Evolutionary conservation across 2,329 filamentous ascomycete genomes (phyloP), one percentile per base, ranked within the genome.

Genomic region (Cryphonectria carpinicola): DNA sequence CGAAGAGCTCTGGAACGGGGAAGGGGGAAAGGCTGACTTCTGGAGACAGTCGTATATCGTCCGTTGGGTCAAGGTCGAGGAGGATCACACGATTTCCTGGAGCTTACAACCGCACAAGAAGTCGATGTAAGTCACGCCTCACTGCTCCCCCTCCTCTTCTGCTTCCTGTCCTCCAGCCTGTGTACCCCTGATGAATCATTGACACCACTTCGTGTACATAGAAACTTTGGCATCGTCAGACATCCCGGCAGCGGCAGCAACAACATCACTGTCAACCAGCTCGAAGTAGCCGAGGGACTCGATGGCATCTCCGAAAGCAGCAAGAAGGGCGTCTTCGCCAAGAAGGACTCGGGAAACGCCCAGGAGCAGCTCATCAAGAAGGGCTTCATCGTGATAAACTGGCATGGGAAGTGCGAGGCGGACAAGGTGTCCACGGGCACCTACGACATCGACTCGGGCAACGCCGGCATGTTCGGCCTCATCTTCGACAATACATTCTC

Each of bases 401-500:
- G 96, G 96, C 86, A 92, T 75, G 96, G 96, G 56, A 97, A 95
- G 85, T 98, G 94, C 80, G 95, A 98, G 82, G 95, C 96, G 52
- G 95, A 98, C 83, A 95, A 96, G 83, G 94, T 98, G 66, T 93
- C 93, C 28, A 94, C 95, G 80, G 96, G 95, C 43, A 96, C 91
- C 28, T 93, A 94, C 79, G 92, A 97, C 78, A 93, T 98, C 35
- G 84, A 84, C 0, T 77, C 84, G 10, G 90, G 89, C 46, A 90
- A 96, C 74, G 93, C 91, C 35, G 96, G 96, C 78, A 98, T 97
- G 89, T 99, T 97, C 79, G 96, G 95, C 70, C 85, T 99, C 72
- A 94, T 98, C 43, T 97, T 99, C 78, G 96, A 99, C 87, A 99
- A 99, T 79, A 99, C 96, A 39, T 99, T 99, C 80, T 97, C 95